These are phyloP conservation scores for Arbutus unedo DNA, from an alignment of 148 eudicot species.

Conservation along the genomic window DNA sequence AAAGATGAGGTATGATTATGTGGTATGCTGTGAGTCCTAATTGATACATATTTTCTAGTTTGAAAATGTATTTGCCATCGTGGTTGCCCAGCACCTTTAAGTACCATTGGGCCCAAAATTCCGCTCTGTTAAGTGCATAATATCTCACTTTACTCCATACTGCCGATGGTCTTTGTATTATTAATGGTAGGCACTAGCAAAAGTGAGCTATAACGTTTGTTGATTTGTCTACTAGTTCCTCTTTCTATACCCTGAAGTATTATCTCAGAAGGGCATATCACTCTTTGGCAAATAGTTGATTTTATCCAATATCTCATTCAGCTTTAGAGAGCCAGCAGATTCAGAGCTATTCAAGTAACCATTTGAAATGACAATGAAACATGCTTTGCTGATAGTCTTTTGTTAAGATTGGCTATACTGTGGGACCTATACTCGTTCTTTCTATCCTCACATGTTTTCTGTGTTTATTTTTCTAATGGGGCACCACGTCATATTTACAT, in stretches of 20 bases:
- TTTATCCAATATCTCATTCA: not conserved
- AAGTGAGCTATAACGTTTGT: not conserved
- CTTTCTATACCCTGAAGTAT: not conserved
- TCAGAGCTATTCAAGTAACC: not conserved
- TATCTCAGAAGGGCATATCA: not conserved
- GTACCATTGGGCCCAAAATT: not conserved
- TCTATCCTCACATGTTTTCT: not conserved
- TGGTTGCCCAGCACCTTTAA: not conserved
- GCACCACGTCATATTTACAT: slow-evolving; percentile 12
- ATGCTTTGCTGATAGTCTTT: not conserved
- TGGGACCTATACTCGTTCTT: not conserved
- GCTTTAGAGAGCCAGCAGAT: not conserved
- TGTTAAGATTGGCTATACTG: not conserved
- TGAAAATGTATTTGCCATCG: not conserved
- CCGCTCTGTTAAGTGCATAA: not conserved
- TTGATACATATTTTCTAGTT: not conserved
- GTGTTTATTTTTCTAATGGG: not conserved
- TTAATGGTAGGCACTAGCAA: not conserved
- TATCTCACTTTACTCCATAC: not conserved
- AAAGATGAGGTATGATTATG: slow-evolving; percentile 76
- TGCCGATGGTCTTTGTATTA: not conserved
- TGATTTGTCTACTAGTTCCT: not conserved
- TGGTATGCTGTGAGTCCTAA: not conserved
- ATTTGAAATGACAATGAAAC: not conserved
- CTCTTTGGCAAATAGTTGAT: not conserved